These are phyloP conservation scores for Fusarium kyushuense DNA, from an alignment of 2,329 filamentous ascomycete species.

Conservation along the genomic window DNA sequence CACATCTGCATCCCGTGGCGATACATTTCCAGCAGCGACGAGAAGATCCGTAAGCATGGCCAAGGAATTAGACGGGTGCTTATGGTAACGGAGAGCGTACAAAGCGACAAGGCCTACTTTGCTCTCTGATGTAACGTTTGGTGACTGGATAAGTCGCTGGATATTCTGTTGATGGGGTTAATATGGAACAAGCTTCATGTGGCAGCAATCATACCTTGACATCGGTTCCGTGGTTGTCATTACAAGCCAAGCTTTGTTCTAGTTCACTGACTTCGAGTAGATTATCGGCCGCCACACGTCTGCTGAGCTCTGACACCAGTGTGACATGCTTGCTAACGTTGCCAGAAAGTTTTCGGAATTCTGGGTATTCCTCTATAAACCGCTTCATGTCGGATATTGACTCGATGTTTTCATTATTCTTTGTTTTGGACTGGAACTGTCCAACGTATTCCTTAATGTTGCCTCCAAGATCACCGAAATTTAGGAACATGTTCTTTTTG, in stretches of 20 bases:
- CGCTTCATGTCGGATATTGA: slow-evolving; percentile 99
- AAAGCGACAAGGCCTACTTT: slow-evolving; percentile 92
- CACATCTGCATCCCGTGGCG: slow-evolving; percentile 79
- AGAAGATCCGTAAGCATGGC: slow-evolving; percentile 89
- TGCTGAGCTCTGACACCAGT: slow-evolving; percentile 90
- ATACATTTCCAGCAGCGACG: slow-evolving; percentile 83
- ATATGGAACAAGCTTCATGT: slow-evolving; percentile 7
- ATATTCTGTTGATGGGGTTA: slow-evolving; percentile 69
- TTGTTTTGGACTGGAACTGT: slow-evolving; percentile 97
- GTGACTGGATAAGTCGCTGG: slow-evolving; percentile 86
- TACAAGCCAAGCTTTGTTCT: slow-evolving; percentile 96
- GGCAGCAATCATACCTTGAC: slow-evolving; percentile 73
- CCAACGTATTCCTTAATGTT: slow-evolving; percentile 99
- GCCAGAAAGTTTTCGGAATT: slow-evolving; percentile 95
- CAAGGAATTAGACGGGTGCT: slow-evolving; percentile 84
- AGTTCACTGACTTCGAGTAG: slow-evolving; percentile 96
- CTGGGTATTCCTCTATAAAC: slow-evolving; percentile 98
- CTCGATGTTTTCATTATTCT: slow-evolving; percentile 94
- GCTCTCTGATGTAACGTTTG: slow-evolving; percentile 80
- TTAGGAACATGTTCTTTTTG: slow-evolving; percentile 98
- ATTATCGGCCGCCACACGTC: slow-evolving; percentile 85
- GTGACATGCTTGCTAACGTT: slow-evolving; percentile 99
- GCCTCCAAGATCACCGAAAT: slow-evolving; percentile 93
- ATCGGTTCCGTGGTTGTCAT: slow-evolving; percentile 92
- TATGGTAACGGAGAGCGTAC: slow-evolving; percentile 94